Conservation (phyloP, 768 basidiomycete genomes). For the Sistotremastrum suecicum region DNA sequence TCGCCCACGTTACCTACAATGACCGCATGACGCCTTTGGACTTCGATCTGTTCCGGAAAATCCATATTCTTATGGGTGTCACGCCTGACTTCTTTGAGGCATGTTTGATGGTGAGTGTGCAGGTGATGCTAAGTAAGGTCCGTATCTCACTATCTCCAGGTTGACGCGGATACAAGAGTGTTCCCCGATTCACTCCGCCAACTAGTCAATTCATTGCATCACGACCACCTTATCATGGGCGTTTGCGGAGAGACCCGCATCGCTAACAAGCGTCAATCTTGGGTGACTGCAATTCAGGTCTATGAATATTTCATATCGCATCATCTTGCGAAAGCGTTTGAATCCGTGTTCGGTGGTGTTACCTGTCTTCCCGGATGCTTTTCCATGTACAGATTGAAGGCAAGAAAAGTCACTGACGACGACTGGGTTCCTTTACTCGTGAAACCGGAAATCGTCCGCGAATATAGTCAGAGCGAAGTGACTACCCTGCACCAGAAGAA, state of each 20-base stretch:
- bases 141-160: constrained; percentile 31
- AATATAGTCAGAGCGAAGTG: constrained; percentile 91
- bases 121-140: constrained; percentile 2
- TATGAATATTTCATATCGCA: constrained; percentile 99
- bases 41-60: constrained; percentile 95
- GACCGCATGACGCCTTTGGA: constrained; percentile 97
- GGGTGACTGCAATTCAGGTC: constrained; percentile 98
- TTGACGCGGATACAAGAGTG: constrained; percentile 96
- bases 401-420: constrained; percentile 71
- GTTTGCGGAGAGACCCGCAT: constrained; percentile 98
- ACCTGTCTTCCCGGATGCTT: constrained; percentile 99
- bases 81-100: constrained; percentile 99
- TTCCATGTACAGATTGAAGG: constrained; percentile 98
- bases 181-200: constrained; percentile 80
- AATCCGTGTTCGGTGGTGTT: constrained; percentile 98
- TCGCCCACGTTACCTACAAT: constrained; percentile 97
- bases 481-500: constrained; percentile 97
- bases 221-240: constrained; percentile 98
- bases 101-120: constrained; percentile 72
- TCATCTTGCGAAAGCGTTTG: constrained; percentile 95
- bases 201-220: constrained; percentile 97
- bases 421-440: constrained; percentile 97
- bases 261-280: constrained; percentile 94
- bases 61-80: constrained; percentile 94
- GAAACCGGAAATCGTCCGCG: constrained; percentile 93